phyloP scores from a whole-genome alignment of 2,329 filamentous ascomycete genomes.

The Onygena corvina region DNA sequence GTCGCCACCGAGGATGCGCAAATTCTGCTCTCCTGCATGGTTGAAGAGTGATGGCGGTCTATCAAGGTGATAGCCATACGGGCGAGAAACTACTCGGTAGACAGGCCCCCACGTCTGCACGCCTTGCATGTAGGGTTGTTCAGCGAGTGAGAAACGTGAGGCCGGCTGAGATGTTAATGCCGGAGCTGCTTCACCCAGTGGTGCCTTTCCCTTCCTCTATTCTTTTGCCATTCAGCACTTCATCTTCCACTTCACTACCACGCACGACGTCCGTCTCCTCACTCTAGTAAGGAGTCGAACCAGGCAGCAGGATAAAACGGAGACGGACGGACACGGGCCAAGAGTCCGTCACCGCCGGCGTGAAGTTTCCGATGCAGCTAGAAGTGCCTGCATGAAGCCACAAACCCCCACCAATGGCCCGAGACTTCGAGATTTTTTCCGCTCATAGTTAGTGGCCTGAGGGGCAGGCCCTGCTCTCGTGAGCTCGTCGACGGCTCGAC shows the following conservation, averaged over 20 bases:
- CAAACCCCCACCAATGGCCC: background rate
- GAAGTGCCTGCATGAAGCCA: slow-evolving; percentile 6
- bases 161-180: background rate
- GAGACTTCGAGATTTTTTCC: background rate
- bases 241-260: no score
- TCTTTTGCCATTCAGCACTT: no score
- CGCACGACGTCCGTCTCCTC: no score
- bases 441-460: background rate
- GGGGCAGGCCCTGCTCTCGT: background rate
- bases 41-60: background rate
- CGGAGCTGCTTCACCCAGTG: no score
- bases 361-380: background rate
- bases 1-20: background rate
- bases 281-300: no score
- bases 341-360: background rate
- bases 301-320: slow-evolving; percentile 1
- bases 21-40: no score
- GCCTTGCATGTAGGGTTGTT: background rate
- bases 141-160: background rate
- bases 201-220: no score
- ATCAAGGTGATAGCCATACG: background rate
- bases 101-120: background rate
- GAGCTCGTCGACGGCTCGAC: background rate
- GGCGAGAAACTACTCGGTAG: background rate
- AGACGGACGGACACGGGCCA: background rate